Conservation (phyloP, 495 filamentous ascomycete genomes). For the Penicillium cataractarum region DNA sequence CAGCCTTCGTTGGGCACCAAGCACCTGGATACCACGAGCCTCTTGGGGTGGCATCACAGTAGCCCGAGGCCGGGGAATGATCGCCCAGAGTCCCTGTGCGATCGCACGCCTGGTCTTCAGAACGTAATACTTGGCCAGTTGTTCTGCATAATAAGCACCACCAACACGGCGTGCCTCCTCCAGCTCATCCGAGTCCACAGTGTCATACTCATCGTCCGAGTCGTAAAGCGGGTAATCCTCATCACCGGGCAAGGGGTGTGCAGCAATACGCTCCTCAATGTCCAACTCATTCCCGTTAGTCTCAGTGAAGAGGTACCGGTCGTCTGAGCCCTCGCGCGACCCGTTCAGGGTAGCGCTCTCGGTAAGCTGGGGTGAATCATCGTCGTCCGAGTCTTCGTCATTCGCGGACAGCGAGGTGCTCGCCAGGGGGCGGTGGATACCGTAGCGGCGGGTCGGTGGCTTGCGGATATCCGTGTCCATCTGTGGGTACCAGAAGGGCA, state of each 20-base stretch:
- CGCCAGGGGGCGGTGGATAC: constrained; percentile 78
- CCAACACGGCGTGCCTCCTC: constrained; percentile 75
- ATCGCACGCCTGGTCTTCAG: constrained; percentile 44
- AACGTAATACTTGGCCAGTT: constrained; percentile 54
- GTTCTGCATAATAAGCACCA: constrained; percentile 67
- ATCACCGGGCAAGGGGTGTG: constrained; percentile 58
- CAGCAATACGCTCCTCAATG: constrained; percentile 73
- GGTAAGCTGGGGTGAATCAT: constrained; percentile 41
- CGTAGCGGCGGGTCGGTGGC: constrained; percentile 80
- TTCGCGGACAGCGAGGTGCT: constrained; percentile 76
- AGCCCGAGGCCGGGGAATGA: constrained; percentile 63
- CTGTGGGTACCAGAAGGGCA: constrained; percentile 97
- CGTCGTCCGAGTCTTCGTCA: constrained; percentile 68
- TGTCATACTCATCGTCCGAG: constrained; percentile 72
- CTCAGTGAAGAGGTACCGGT: constrained; percentile 37
- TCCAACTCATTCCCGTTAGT: constrained; percentile 61
- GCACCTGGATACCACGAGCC: constrained; percentile 48
- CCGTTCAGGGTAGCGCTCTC: constrained; percentile 11
- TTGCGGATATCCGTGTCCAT: constrained; percentile 99
- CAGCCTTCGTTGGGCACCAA: constrained; percentile 58
- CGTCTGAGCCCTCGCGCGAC: constrained; percentile 26
- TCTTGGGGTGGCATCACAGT: constrained; percentile 60
- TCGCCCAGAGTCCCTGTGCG: constrained; percentile 46
- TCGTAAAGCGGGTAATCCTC: constrained; percentile 89
- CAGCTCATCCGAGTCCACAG: constrained; percentile 64